A percentile compares a stretch with the other conserved stretches of the same genome.
phyloP scores from a whole-genome alignment of 164 flowering plant genomes.

The Vitis cinerea region DNA sequence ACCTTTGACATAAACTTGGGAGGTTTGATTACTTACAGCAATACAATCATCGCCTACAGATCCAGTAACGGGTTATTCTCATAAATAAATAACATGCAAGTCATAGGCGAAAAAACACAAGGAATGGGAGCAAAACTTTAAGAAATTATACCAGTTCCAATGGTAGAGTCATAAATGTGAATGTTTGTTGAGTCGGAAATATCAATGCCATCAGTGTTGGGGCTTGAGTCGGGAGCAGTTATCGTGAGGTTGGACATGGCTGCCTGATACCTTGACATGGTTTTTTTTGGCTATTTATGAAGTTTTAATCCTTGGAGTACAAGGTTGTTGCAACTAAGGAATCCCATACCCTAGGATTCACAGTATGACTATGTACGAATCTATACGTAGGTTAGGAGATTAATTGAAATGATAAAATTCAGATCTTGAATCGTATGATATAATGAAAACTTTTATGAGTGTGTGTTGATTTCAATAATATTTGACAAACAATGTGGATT shows the following conservation, averaged over 20 bases:
- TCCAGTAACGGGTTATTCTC: neutral
- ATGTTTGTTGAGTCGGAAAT: constrained; percentile 9
- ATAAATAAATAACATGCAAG: no score
- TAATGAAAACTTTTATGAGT: no score
- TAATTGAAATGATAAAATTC: no score
- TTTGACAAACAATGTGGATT: no score
- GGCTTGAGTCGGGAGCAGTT: constrained; percentile 21
- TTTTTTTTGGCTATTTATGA: constrained; percentile 19
- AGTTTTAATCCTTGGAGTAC: neutral
- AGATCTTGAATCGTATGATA: no score
- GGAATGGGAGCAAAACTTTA: neutral
- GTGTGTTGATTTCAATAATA: no score
- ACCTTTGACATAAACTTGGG: neutral
- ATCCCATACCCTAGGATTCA: constrained; percentile 9
- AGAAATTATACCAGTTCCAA: constrained; percentile 24
- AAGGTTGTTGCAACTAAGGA: constrained; percentile 7
- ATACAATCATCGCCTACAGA: constrained; percentile 29
- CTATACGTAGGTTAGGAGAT: no score
- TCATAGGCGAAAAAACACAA: no score
- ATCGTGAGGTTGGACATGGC: constrained; percentile 10
- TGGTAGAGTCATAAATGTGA: neutral
- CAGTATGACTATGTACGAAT: neutral
- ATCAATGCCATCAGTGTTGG: constrained; percentile 40
- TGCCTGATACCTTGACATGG: constrained; percentile 14
- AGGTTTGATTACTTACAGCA: constrained; percentile 4